Evolutionary conservation across 306 rosid species (phyloP), one percentile per base, ranked within the genome.

Genomic region (Comarum palustre): DNA sequence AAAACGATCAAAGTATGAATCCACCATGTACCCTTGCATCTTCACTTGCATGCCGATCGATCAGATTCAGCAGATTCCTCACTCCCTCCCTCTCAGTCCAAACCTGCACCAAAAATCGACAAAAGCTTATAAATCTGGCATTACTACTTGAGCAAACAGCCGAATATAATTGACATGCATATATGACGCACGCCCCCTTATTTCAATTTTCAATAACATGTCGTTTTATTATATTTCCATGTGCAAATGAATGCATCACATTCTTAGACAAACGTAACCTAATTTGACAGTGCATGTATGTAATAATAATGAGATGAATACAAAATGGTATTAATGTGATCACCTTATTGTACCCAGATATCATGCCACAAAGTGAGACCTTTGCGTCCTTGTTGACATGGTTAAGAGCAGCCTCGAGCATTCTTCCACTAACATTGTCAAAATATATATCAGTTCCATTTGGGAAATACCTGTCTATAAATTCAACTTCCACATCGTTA

Each of bases 361-460:
- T 87, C 91, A 85, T 87, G 29, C 91, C 90, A n/a, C 90, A 89
- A 58, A 87, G 77, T 5, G 87, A 65, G 54, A 87, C 84, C 52
- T 82, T 81, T 27, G 95, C 92, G 63, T 83, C 11, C 65, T 38
- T 73, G 81, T 89, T 87, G 62, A 89, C 88, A 83, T 87, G 88
- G 75, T 87, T 89, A 54, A 89, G 90, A 15, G 77, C 91, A 48
- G 90, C 78, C 82, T 85, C 95, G 75, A 87, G 86, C 88, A 89
- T 87, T 79, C 77, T 74, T 24, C 90, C 91, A 9, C 91, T 91
- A 80, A 87, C 95, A 20, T 87, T 85, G 71, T 89, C 95, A 65
- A 89, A 63, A 61, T 89, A 89, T 6, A 89, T 74, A 80, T 87
- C 91, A 58, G 83, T 87, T 14, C 91, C 95, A 59, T 85, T 2